Conservation (phyloP, 2,329 filamentous ascomycete species). For the Penicillium sp. region DNA sequence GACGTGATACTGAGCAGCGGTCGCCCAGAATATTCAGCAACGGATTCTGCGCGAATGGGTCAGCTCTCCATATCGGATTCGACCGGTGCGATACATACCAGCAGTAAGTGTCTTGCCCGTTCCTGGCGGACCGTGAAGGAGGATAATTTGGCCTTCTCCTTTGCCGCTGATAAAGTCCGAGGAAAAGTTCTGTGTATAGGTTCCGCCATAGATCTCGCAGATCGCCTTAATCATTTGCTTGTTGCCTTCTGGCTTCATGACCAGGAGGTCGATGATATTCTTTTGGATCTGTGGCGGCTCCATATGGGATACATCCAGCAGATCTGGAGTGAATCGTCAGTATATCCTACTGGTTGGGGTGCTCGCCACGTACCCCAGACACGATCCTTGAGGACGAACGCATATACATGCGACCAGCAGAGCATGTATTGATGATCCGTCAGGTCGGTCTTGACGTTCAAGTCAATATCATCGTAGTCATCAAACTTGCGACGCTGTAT, state of each 20-base stretch:
- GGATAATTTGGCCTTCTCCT: constrained; percentile 7
- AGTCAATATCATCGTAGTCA: too few relatives aligned
- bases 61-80: too few relatives aligned
- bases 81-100: background rate
- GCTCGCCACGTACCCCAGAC: background rate
- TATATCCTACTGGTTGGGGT: too few relatives aligned
- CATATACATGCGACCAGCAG: constrained; percentile 7
- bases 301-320: too few relatives aligned
- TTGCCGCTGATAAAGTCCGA: constrained; percentile 4
- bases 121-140: constrained; percentile 13
- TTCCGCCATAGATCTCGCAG: constrained; percentile 4
- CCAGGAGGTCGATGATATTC: background rate
- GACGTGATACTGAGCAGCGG: constrained; percentile 9
- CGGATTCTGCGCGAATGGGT: background rate
- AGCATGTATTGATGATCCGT: constrained; percentile 5
- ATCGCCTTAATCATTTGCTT: constrained; percentile 6
- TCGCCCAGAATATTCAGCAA: constrained; percentile 11
- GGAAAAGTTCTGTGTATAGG: background rate
- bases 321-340: too few relatives aligned
- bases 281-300: too few relatives aligned
- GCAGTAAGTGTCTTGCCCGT: constrained; percentile 15
- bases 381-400: constrained; percentile 3
- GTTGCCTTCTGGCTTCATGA: constrained; percentile 1
- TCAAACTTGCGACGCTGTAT: too few relatives aligned
- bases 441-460: background rate